Evolutionary conservation across 164 flowering plant genomes (phyloP).

Genomic region (Liriodendron chinense): DNA sequence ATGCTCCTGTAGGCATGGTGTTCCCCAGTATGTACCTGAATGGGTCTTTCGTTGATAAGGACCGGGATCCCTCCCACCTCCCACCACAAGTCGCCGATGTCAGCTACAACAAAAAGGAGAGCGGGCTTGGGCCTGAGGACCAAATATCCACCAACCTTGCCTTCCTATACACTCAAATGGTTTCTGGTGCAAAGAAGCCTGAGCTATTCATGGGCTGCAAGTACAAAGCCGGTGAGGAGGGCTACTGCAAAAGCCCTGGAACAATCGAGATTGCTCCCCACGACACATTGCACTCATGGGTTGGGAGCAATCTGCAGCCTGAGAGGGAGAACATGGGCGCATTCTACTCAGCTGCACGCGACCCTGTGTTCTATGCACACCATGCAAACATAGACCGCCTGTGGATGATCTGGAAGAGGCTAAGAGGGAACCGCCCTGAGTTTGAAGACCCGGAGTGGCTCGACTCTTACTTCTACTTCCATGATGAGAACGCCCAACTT

Average conservation of each 20-base stretch:
- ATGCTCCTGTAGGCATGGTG: constrained; percentile 3
- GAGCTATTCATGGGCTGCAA: constrained; percentile 13
- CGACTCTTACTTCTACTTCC: constrained; percentile 10
- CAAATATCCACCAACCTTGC: not conserved
- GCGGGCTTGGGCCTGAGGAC: not conserved
- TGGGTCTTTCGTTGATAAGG: not conserved
- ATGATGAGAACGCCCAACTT: constrained; percentile 11
- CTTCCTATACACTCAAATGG: constrained; percentile 2
- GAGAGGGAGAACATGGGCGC: constrained; percentile 12
- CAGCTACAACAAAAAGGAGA: not conserved
- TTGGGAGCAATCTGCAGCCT: constrained; percentile 2
- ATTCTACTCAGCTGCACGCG: constrained; percentile 13
- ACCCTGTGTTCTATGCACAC: constrained; percentile 15
- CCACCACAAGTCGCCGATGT: constrained; percentile 1
- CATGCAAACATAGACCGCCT: constrained; percentile 14
- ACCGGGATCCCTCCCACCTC: constrained; percentile 9
- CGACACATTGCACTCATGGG: constrained; percentile 10
- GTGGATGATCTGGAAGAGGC: constrained; percentile 1
- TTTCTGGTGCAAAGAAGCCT: constrained; percentile 4
- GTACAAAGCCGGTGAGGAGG: constrained; percentile 1
- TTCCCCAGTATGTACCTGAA: constrained; percentile 2
- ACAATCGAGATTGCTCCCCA: constrained; percentile 5
- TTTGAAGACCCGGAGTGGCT: constrained; percentile 9
- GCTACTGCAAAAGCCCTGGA: not conserved
- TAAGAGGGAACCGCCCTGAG: not conserved